Conservation (phyloP, 257 asterid genomes). For the Verbascum thapsus region DNA sequence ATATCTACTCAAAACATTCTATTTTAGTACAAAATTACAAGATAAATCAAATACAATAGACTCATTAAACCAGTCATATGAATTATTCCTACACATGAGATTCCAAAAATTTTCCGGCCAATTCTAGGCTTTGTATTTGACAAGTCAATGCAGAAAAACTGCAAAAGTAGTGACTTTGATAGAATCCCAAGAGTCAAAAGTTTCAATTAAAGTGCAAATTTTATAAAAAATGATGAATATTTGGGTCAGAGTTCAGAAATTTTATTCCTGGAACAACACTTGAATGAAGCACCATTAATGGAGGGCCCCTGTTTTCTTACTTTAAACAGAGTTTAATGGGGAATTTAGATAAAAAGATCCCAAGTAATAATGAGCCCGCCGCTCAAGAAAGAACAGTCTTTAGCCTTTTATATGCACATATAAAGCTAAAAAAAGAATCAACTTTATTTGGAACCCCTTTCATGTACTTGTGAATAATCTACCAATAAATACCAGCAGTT, state of each 20-base stretch:
- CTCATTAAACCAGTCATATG: too few relatives aligned
- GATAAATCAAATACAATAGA: too few relatives aligned
- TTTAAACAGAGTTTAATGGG: slow-evolving; percentile 49
- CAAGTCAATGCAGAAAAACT: slow-evolving; percentile 39
- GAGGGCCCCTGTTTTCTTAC: slow-evolving; percentile 49
- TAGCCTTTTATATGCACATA: slow-evolving; percentile 32
- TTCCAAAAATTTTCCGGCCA: background rate
- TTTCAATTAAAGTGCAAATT: slow-evolving; percentile 20
- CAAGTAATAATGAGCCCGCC: slow-evolving; percentile 72
- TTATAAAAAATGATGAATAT: slow-evolving; percentile 23
- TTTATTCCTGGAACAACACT: slow-evolving; percentile 28
- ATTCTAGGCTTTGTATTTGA: slow-evolving; percentile 23
- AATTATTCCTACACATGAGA: background rate
- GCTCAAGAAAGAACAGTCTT: slow-evolving; percentile 49
- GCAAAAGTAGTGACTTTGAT: slow-evolving; percentile 25
- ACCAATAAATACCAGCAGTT: slow-evolving; percentile 32
- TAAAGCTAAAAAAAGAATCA: slow-evolving; percentile 20
- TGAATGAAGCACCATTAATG: slow-evolving; percentile 31
- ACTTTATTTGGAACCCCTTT: slow-evolving; percentile 13
- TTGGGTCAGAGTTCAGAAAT: slow-evolving; percentile 28
- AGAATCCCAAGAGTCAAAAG: slow-evolving; percentile 27
- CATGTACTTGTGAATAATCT: slow-evolving; percentile 16
- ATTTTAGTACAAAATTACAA: background rate
- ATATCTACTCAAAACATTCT: background rate
- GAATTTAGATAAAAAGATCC: slow-evolving; percentile 26